These are phyloP conservation scores for Monosporascus sp. DNA, from an alignment of 2,329 filamentous ascomycete species.

Conservation along the genomic window DNA sequence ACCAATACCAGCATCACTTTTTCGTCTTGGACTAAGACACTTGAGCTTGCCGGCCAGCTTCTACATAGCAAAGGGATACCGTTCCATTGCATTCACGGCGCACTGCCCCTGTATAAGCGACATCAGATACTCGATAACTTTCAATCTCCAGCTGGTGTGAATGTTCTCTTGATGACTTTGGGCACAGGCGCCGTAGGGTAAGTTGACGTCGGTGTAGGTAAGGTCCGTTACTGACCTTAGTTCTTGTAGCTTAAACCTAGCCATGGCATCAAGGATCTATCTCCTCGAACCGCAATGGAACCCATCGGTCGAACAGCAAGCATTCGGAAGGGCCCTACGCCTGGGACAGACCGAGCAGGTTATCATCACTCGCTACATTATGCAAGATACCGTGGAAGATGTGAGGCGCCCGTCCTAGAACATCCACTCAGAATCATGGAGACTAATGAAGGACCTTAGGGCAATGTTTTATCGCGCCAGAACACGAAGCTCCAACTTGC, in stretches of 20 bases:
- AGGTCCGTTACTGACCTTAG: no score
- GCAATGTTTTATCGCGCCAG: no score
- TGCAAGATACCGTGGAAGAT: slow-evolving; percentile 4
- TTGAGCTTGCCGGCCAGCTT: not conserved
- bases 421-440: no score
- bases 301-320: slow-evolving; percentile 3
- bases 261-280: not conserved
- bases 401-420: not conserved
- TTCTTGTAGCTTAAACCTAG: slow-evolving; percentile 1
- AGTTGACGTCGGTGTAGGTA: not conserved
- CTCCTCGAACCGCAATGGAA: slow-evolving; percentile 7
- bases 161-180: slow-evolving; percentile 2
- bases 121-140: not conserved
- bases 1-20: slow-evolving; percentile 3
- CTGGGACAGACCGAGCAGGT: slow-evolving; percentile 3
- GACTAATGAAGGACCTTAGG: no score
- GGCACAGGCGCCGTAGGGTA: slow-evolving; percentile 5
- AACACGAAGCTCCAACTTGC: no score
- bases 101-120: not conserved
- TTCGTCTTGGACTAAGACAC: slow-evolving; percentile 4
- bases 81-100: not conserved
- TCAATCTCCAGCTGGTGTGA: not conserved
- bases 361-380: slow-evolving; percentile 1
- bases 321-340: slow-evolving; percentile 1
- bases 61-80: not conserved